Conservation (phyloP, 2,329 filamentous ascomycete genomes). For the Fusarium tjaetaba region DNA sequence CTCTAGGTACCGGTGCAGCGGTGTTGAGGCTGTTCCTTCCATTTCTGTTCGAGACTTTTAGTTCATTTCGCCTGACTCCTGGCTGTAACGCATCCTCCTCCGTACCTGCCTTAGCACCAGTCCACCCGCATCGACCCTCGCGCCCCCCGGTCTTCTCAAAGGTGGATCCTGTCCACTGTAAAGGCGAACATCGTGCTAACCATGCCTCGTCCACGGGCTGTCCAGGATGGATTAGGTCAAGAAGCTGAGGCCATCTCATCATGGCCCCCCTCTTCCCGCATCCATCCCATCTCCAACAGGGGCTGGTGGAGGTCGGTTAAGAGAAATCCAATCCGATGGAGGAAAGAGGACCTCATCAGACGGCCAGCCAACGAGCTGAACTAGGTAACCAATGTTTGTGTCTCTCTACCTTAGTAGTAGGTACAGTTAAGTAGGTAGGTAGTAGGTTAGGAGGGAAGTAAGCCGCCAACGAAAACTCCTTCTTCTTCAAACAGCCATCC, state of each 20-base stretch:
- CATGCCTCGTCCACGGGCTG: slow-evolving; percentile 18
- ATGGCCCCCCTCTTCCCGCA: slow-evolving; percentile 40
- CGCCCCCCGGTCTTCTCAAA: slow-evolving; percentile 13
- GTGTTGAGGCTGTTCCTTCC: slow-evolving; percentile 17
- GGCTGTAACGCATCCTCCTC: slow-evolving; percentile 22
- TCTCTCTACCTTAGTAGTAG: neutral
- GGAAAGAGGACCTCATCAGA: slow-evolving; percentile 15
- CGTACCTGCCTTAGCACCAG: slow-evolving; percentile 42
- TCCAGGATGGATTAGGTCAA: slow-evolving; percentile 21
- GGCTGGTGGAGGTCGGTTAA: slow-evolving; percentile 36
- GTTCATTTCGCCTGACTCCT: slow-evolving; percentile 39
- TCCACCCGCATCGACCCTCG: slow-evolving; percentile 23
- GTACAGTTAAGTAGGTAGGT: neutral
- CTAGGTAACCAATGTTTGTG: neutral
- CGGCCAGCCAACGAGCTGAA: neutral
- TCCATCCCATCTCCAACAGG: slow-evolving; percentile 40
- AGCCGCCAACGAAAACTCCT: slow-evolving; percentile 15
- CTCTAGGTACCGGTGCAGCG: neutral
- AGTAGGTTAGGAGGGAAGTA: neutral
- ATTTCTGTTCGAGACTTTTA: slow-evolving; percentile 33
- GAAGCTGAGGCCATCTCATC: slow-evolving; percentile 23
- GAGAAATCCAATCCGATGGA: slow-evolving; percentile 33
- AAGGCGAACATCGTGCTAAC: slow-evolving; percentile 40
- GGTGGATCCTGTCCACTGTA: slow-evolving; percentile 16
- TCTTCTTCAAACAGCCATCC: slow-evolving; percentile 24